A percentile compares a stretch with the other conserved stretches of the same genome.
phyloP scores from a whole-genome alignment of 352 stramenopile genomes.

The Pseudoperonospora humuli region DNA sequence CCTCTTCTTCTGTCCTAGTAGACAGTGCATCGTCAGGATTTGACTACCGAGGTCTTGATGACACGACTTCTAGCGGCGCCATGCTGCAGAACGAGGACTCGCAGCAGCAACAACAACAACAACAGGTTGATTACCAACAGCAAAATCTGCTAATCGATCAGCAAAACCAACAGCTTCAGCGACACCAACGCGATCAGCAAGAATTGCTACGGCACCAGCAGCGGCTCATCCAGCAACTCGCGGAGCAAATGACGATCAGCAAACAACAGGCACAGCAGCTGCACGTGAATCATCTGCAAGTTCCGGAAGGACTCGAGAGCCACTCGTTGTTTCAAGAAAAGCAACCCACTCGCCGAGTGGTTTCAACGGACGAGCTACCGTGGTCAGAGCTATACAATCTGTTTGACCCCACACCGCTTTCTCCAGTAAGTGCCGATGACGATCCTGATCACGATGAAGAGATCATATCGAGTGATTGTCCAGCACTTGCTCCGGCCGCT shows the following conservation, averaged over 20 bases:
- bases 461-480: constrained; percentile 30
- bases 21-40: constrained; percentile 29
- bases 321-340: constrained; percentile 65
- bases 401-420: constrained; percentile 47
- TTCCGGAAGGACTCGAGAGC: constrained; percentile 38
- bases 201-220: constrained; percentile 21
- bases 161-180: constrained; percentile 31
- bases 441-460: constrained; percentile 55
- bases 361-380: constrained; percentile 63
- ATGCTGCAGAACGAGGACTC: constrained; percentile 13
- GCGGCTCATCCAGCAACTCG: constrained; percentile 27
- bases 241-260: constrained; percentile 30
- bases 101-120: constrained; percentile 24
- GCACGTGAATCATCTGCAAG: constrained; percentile 12
- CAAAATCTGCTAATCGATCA: constrained; percentile 19
- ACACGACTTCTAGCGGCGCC: constrained; percentile 24
- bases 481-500: constrained; percentile 10
- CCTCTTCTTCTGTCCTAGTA: constrained; percentile 22
- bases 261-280: constrained; percentile 26
- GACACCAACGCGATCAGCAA: constrained; percentile 30
- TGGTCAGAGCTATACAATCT: constrained; percentile 82
- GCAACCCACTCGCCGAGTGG: constrained; percentile 42
- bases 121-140: constrained; percentile 18
- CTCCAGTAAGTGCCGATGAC: constrained; percentile 36
- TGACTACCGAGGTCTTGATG: constrained; percentile 30